phyloP scores from a whole-genome alignment of 2,329 filamentous ascomycete species.

The Microdochium nivale region DNA sequence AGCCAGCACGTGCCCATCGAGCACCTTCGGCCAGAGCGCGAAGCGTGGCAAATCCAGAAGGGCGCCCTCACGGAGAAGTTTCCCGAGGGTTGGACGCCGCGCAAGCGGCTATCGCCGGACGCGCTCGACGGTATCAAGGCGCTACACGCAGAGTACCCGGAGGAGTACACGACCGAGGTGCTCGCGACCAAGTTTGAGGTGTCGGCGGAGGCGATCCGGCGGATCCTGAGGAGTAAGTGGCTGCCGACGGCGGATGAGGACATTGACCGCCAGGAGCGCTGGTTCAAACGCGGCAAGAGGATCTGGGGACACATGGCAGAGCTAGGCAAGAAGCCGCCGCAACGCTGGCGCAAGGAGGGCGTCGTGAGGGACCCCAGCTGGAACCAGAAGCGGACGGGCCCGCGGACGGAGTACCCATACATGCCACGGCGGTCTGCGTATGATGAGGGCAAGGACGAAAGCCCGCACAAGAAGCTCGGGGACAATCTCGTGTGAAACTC shows the following conservation, averaged over 20 bases:
- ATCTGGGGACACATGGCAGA: constrained; percentile 54
- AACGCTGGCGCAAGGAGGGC: constrained; percentile 49
- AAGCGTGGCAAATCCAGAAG: constrained; percentile 71
- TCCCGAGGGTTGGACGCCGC: constrained; percentile 69
- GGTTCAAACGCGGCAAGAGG: constrained; percentile 50
- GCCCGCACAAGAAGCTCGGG: constrained; percentile 16
- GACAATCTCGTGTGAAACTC: constrained; percentile 14
- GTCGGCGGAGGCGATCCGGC: constrained; percentile 77
- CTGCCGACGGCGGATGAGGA: constrained; percentile 48
- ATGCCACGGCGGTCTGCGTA: constrained; percentile 6
- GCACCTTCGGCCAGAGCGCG: constrained; percentile 18
- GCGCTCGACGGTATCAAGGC: constrained; percentile 83
- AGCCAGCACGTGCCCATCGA: constrained; percentile 2
- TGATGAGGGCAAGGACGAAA: constrained; percentile 13
- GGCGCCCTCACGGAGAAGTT: constrained; percentile 69
- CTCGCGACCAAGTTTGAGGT: constrained; percentile 75
- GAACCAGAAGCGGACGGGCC: constrained; percentile 21
- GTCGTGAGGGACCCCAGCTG: constrained; percentile 34
- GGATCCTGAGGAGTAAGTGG: constrained; percentile 80
- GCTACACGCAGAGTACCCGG: constrained; percentile 68
- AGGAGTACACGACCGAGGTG: constrained; percentile 63
- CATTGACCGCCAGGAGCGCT: constrained; percentile 47
- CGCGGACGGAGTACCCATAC: constrained; percentile 17
- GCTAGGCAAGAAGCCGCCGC: constrained; percentile 52
- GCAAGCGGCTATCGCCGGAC: constrained; percentile 84